Conservation (phyloP, 2,329 filamentous ascomycete genomes). For the Pestalotiopsis fici region DNA sequence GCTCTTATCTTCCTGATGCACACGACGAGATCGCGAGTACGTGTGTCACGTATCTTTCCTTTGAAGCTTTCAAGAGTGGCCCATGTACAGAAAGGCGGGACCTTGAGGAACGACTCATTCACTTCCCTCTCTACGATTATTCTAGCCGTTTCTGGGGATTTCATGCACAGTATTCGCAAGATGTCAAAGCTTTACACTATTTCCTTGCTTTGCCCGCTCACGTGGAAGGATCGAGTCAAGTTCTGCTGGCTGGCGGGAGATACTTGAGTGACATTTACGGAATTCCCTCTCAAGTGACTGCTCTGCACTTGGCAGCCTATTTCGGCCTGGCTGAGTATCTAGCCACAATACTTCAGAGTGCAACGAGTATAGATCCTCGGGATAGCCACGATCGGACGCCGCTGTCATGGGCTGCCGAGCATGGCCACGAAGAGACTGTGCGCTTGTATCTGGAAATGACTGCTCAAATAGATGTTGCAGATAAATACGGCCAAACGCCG, state of each 20-base stretch:
- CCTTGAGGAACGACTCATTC: neutral
- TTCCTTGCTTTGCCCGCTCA: neutral
- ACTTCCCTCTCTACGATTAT: neutral
- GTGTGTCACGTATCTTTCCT: neutral
- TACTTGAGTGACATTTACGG: neutral
- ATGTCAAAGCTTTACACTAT: neutral
- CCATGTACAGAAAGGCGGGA: neutral
- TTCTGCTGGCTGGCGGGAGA: neutral
- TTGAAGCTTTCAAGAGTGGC: neutral
- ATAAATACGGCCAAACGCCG: slow-evolving; percentile 34
- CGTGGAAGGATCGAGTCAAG: neutral
- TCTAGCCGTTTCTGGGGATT: neutral
- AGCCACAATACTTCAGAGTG: neutral
- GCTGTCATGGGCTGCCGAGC: neutral
- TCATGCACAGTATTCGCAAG: neutral
- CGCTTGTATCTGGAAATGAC: neutral
- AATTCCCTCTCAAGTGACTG: neutral
- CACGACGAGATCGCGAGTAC: neutral
- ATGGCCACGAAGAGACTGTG: neutral
- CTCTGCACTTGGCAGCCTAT: neutral
- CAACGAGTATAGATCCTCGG: neutral
- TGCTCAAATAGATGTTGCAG: slow-evolving; percentile 27
- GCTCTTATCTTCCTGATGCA: neutral
- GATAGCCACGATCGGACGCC: neutral
- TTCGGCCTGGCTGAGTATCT: neutral